Base-by-base conservation (phyloP, 805 yeast genomes). In the Candida fluviatilis region DNA sequence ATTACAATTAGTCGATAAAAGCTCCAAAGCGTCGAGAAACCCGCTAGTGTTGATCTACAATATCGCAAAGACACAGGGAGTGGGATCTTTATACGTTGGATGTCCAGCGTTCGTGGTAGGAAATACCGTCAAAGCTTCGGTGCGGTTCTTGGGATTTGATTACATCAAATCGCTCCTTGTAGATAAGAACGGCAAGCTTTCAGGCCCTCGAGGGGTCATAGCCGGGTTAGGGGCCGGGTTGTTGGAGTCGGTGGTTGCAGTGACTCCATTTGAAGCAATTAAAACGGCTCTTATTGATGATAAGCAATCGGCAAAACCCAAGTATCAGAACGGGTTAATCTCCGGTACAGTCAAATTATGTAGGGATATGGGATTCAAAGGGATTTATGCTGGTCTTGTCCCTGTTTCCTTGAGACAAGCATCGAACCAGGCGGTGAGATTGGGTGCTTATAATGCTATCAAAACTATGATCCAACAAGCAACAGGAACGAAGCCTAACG, bases 141-240 rank as follows among this genome's bases (percentile, higher is more conserved):
- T 91, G 2, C 73, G 99, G 46, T 91, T 91, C 61, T 69, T 91
- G 12, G 98, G 97, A 2, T 91, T 87, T 54, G 99, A 93, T 58
- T 73, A 84, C 13, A 84, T 93, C 60, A 90, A 89, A 58, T 73
- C 78, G 37, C 49, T 84, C 23, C 68, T 91, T 40, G 78, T 82
- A 19, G 98, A 93, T 59, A 79, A 80, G 49, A 76, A 85, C 45
- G 98, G 98, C 5, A 84, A 87, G 60, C 65, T 93, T 35, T 80
- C 93, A 25, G 95, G 95, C 3, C 82, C 93, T 5, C 64, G 95
- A 53, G 98, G 98, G 48, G 95, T 90, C 4, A 42, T 91, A 23
- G 99, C 99, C 1, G 99, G 99, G n/a, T 69, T 93, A 31, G 97
- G 98, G 34, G 99, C 99, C 2, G 99, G 99, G 26, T 75, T 90